Conservation (phyloP, 345 rosid species). For the Syzygium jambos region DNA sequence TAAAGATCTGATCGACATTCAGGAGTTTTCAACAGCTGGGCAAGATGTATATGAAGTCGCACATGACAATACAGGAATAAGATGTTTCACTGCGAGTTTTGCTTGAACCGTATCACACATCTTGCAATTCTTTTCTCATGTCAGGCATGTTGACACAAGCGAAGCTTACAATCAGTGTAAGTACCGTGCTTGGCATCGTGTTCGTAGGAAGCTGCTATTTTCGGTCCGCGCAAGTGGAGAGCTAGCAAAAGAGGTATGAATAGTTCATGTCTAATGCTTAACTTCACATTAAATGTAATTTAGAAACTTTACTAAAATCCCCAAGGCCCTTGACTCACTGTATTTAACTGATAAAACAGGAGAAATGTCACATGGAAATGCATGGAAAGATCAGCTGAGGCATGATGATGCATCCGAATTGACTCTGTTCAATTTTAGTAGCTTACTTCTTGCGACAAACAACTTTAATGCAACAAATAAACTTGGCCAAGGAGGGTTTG, state of each 20-base stretch:
- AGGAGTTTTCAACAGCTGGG: neutral
- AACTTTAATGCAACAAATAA: neutral
- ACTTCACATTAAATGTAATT: neutral
- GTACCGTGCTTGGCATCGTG: neutral
- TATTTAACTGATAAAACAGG: neutral
- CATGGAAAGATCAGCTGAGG: neutral
- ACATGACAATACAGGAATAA: neutral
- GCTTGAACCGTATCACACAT: no score
- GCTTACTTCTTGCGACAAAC: neutral
- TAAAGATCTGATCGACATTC: neutral
- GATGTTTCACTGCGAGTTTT: neutral
- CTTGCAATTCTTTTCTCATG: neutral
- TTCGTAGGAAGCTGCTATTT: neutral
- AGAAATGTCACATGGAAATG: neutral
- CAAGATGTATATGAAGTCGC: neutral
- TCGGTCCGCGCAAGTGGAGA: neutral
- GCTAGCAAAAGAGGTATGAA: neutral
- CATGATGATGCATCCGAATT: neutral
- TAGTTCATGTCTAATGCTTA: neutral
- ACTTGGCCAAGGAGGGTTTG: conserved; percentile 3
- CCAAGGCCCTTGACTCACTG: neutral
- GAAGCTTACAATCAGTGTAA: neutral
- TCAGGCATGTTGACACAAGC: neutral
- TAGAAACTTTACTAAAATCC: neutral
- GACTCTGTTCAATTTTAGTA: neutral